phyloP scores from a whole-genome alignment of 2,329 filamentous ascomycete species.

The Botrytis byssoidea region DNA sequence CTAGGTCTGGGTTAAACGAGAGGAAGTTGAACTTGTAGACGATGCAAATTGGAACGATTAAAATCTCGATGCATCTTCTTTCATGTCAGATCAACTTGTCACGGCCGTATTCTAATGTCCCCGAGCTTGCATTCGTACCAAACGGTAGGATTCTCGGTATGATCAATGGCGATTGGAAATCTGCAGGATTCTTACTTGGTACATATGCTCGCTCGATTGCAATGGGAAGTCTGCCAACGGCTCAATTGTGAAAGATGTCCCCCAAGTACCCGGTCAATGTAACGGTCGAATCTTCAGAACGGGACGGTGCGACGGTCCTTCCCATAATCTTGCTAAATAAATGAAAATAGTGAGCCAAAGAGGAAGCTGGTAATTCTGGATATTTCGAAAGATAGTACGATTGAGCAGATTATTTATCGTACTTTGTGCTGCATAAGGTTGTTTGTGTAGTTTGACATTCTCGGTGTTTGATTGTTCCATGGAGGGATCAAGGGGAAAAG shows the following conservation, averaged over 20 bases:
- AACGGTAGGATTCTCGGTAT: conserved; percentile 4
- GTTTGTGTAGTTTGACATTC: neutral
- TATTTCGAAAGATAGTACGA: neutral
- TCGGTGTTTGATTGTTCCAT: conserved; percentile 4
- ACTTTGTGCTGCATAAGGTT: conserved; percentile 3
- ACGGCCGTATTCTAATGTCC: conserved; percentile 12
- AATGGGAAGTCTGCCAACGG: neutral
- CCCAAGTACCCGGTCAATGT: conserved; percentile 15
- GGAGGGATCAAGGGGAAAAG: neutral
- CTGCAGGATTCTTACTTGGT: conserved; percentile 5
- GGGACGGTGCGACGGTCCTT: conserved; percentile 13
- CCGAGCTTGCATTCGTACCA: conserved; percentile 8
- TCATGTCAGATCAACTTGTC: conserved; percentile 11
- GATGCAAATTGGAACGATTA: conserved; percentile 8
- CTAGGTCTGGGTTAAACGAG: neutral
- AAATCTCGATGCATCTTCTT: neutral
- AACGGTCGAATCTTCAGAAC: neutral
- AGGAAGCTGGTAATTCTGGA: neutral
- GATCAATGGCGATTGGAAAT: neutral
- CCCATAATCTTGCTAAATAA: neutral
- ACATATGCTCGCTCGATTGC: conserved; percentile 5
- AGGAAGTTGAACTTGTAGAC: neutral
- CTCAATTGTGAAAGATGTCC: neutral
- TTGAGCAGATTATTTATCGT: neutral
- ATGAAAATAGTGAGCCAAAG: neutral